Conservation (phyloP, 2,329 filamentous ascomycete genomes). For the Aureobasidium vineae region DNA sequence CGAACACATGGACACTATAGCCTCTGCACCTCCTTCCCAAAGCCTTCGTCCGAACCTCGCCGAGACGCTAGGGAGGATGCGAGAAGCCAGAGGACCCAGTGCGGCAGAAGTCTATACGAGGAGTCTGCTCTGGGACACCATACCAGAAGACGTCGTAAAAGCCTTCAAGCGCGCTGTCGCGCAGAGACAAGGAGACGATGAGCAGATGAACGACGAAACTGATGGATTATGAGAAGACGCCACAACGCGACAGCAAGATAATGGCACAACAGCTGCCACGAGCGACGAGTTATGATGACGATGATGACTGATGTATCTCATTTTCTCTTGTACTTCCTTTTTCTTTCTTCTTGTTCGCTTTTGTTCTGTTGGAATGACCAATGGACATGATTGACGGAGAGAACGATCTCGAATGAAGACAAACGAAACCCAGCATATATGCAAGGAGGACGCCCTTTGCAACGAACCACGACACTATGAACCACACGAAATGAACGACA, state of each 20-base stretch:
- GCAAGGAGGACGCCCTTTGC: background rate
- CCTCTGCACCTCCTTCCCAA: constrained; percentile 43
- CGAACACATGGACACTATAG: background rate
- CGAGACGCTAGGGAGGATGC: constrained; percentile 77
- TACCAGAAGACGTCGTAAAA: constrained; percentile 84
- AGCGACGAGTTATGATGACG: background rate
- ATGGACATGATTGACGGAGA: background rate
- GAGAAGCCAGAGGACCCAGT: constrained; percentile 52
- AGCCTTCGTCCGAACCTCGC: constrained; percentile 65
- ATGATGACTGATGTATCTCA: background rate
- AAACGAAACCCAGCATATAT: background rate
- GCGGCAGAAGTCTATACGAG: constrained; percentile 89
- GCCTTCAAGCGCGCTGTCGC: constrained; percentile 91
- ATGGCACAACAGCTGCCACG: background rate
- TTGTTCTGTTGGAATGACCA: background rate
- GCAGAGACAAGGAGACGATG: constrained; percentile 52
- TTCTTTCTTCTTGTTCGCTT: background rate
- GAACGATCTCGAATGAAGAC: background rate
- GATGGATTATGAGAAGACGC: background rate
- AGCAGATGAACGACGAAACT: constrained; percentile 21
- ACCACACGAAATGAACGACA: background rate
- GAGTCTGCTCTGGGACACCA: constrained; percentile 90
- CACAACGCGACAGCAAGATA: background rate
- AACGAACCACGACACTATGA: background rate
- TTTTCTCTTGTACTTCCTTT: background rate